These are phyloP conservation scores for Oxyria digyna DNA, from an alignment of 148 eudicot genomes.

Conservation along the genomic window DNA sequence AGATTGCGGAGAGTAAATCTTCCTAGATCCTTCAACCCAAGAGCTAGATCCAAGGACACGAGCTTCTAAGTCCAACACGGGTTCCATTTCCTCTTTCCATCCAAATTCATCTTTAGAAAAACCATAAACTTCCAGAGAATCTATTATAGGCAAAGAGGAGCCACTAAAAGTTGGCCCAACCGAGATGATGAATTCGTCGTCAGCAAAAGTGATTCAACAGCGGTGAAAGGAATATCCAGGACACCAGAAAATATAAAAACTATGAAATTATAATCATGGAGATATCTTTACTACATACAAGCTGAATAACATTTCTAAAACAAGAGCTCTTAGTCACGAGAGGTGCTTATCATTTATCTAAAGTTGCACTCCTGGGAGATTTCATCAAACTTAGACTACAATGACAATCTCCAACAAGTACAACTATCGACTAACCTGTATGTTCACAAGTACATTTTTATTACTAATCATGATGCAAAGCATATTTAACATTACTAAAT, in stretches of 20 bases:
- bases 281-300: neutral
- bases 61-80: constrained; percentile 89
- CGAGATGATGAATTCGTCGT: constrained; percentile 72
- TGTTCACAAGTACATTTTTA: too few species aligned
- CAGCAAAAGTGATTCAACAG: constrained; percentile 97
- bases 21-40: constrained; percentile 53
- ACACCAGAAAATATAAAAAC: neutral
- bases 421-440: too few species aligned
- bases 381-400: neutral
- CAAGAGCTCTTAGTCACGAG: neutral
- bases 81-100: constrained; percentile 99
- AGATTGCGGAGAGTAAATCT: constrained; percentile 43
- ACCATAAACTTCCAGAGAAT: constrained; percentile 92
- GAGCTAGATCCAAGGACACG: constrained; percentile 71
- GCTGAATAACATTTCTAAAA: too few species aligned
- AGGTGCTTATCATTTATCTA: neutral
- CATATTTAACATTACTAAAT: too few species aligned
- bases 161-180: constrained; percentile 79
- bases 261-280: neutral
- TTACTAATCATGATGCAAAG: too few species aligned
- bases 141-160: constrained; percentile 72
- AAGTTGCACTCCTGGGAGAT: neutral
- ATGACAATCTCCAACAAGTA: too few species aligned
- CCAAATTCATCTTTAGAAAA: constrained; percentile 98
- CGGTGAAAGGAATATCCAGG: constrained; percentile 76